Evolutionary conservation across 2,329 filamentous ascomycete species (phyloP).

Genomic region (Didymella keratinophila): DNA sequence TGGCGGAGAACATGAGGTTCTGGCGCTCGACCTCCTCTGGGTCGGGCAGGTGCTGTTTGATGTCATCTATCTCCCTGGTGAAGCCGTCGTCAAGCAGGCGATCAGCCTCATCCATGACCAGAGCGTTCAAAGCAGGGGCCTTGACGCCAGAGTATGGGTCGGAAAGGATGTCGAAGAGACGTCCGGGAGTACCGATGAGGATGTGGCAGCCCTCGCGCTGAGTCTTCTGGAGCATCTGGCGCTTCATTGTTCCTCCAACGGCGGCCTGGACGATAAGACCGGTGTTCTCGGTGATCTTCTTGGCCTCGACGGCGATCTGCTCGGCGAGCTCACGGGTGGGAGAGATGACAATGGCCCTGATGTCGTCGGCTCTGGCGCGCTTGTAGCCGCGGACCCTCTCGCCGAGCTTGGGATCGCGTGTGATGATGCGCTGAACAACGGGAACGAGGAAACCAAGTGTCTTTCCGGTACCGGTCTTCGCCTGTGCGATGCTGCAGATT

Average conservation of each 20-base stretch:
- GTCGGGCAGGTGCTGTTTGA: slow-evolving; percentile 66
- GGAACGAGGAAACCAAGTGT: slow-evolving; percentile 93
- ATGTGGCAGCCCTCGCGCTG: slow-evolving; percentile 83
- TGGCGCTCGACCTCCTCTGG: slow-evolving; percentile 73
- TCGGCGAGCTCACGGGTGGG: slow-evolving; percentile 70
- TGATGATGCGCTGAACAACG: slow-evolving; percentile 79
- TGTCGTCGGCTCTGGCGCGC: slow-evolving; percentile 59
- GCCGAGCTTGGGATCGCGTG: slow-evolving; percentile 68
- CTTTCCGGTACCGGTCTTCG: slow-evolving; percentile 96
- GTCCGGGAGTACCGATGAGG: slow-evolving; percentile 88
- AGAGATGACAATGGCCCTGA: slow-evolving; percentile 67
- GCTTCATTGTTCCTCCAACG: slow-evolving; percentile 91
- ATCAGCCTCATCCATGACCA: slow-evolving; percentile 73
- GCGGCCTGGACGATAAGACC: slow-evolving; percentile 76
- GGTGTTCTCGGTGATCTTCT: slow-evolving; percentile 69
- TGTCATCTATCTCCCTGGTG: slow-evolving; percentile 57
- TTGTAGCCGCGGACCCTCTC: slow-evolving; percentile 50
- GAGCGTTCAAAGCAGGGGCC: slow-evolving; percentile 66
- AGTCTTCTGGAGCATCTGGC: slow-evolving; percentile 70
- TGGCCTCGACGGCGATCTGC: slow-evolving; percentile 75
- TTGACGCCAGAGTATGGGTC: slow-evolving; percentile 69
- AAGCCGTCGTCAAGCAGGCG: slow-evolving; percentile 69
- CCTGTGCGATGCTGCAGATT: slow-evolving; percentile 73
- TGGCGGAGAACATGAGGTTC: slow-evolving; percentile 95
- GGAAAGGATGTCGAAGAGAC: slow-evolving; percentile 80